Evolutionary conservation across 169 alveolate species (phyloP), one percentile per base, ranked within the genome.

Genomic region (Eimeria maxima): DNA sequence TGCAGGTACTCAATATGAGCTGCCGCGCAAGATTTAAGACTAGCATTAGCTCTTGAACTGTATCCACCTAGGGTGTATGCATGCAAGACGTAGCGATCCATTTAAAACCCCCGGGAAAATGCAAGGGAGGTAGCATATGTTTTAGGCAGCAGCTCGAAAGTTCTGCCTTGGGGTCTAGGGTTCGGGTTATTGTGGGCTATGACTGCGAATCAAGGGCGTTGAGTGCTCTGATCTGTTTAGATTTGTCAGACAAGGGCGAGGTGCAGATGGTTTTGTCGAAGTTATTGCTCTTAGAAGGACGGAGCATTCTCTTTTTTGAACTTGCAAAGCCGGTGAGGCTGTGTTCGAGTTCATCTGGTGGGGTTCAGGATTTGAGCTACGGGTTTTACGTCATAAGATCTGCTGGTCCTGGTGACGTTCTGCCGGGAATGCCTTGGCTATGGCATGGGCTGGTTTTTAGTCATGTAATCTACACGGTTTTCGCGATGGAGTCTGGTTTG

Each of bases 301-400:
- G 50, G 71, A 24, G 69, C 29, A 80, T 80, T 24, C 71, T 80
- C 57, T 80, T 80, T 27, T 80, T 45, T 45, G 90, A 80, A 53
- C 90, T 80, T 80, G 50, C 90, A 29, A 80, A 80, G 47, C 67
- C 90, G 53, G 90, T 80, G 69, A 45, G 90, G 60, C 44, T 80
- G 67, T 20, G 65, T 7, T 29, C 24, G 47, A 47, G 71, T 47
- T 0, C 24, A 47, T 42, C 42, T 42, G 45, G 67, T 47, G 90
- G n/a, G 63, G 45, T 50, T 10, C 45, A 45, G 86, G 57, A 38
- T 6, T 42, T 4, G 16, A 7, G 63, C 60, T 24, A 1, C 24
- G 5, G 73, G 73, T 4, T 4, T 67, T n/a, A 5, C 44, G 76
- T 14, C 11, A 1, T 67, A 18, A 44, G 44, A n/a, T 67, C 16